A percentile compares a stretch with the other conserved stretches of the same genome.
phyloP scores from a whole-genome alignment of 2,329 filamentous ascomycete species.

The Fusarium sp. region DNA sequence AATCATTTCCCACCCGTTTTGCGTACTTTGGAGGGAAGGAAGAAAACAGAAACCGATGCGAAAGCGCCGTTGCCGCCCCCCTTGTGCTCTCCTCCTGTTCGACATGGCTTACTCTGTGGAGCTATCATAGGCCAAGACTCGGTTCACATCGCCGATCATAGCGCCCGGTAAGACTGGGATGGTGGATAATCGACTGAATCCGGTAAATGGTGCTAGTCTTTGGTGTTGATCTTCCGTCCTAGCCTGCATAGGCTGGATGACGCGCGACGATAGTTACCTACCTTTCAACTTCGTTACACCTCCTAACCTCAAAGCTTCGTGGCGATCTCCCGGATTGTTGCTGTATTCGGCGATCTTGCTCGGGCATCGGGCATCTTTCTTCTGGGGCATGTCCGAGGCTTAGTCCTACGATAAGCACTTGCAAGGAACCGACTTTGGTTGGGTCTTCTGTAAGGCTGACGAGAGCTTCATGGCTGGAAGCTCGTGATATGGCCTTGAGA shows the following conservation, averaged over 20 bases:
- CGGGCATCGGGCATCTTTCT: conserved; percentile 4
- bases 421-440: conserved; percentile 30
- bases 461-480: conserved; percentile 41
- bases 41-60: conserved; percentile 1
- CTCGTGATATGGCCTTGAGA: conserved; percentile 18
- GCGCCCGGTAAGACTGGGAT: conserved; percentile 12
- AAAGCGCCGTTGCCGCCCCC: conserved; percentile 19
- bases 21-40: not conserved
- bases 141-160: conserved; percentile 35
- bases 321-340: conserved; percentile 15
- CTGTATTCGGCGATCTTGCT: conserved; percentile 8
- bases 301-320: not conserved
- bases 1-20: conserved; percentile 19
- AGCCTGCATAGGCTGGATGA: conserved; percentile 32
- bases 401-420: conserved; percentile 49
- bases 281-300: not conserved
- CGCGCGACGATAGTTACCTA: conserved; percentile 5
- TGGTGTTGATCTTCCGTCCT: conserved; percentile 21
- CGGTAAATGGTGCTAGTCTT: conserved; percentile 29
- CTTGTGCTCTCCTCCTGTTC: conserved; percentile 5
- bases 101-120: conserved; percentile 15
- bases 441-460: conserved; percentile 47
- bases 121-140: conserved; percentile 25
- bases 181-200: conserved; percentile 2
- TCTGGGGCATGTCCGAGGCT: conserved; percentile 9